Base-by-base conservation (phyloP, 768 basidiomycete genomes). In the Phaeotremella skinneri region DNA sequence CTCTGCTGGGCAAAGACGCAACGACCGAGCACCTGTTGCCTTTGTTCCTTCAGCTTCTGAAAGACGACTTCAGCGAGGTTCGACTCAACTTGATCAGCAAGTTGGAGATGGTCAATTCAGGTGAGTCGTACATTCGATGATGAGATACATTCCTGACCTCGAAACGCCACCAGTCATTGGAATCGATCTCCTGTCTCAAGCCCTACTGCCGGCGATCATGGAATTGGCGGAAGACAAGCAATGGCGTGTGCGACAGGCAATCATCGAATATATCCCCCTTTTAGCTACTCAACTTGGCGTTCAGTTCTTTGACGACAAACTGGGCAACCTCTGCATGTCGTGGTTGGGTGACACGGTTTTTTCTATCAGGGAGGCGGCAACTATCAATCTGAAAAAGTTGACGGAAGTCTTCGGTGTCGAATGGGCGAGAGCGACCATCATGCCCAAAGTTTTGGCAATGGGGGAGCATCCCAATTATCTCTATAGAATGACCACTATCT, bases 201-300 rank as follows among this genome's bases (percentile, higher is more conserved):
- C 90, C 3, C 87, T 99, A 34, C 84, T 99, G 29, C 96, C 96
- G 7, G 96, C 96, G 34, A 98, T 99, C 65, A 89, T 98, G 62
- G 90, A 98, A 74, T 82, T 99, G 31, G 96, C 96, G 6, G 94
- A 98, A 78, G 96, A 99, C 81, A 99, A 98, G 77, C 96, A 96
- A 61, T 99, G 96, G 96, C 88, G 96, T 27, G 94, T 99, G 20
- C 88, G 96, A 67, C 96, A 99, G 78, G 96, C 96, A 6, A 98
- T 99, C 80, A 99, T 99, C 78, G 96, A 98, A 79, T 97, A 99
- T 80, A 81, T 99, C 68, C 96, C 96, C n/a, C 84, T 98, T 21
- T 87, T 99, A 47, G 93, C 96, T 42, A 92, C 88, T n/a, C 96
- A 99, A 76, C 84, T 99, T 56, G 96, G 96, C 54, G 90, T 90